phyloP scores from a whole-genome alignment of 2,329 filamentous ascomycete species.

The Ciborinia camelliae region DNA sequence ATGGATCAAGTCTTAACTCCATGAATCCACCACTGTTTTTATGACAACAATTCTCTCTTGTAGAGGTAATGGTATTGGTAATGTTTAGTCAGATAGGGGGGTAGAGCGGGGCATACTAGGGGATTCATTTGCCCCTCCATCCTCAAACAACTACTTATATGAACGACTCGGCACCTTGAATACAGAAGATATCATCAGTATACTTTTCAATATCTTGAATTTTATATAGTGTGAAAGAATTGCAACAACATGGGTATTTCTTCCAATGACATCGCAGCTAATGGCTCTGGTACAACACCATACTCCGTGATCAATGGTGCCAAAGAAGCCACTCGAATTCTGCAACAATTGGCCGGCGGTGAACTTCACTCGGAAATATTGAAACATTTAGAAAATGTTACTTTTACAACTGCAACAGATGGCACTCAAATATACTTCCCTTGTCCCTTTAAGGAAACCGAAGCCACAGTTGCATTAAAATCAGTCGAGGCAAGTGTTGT shows the following conservation, averaged over 20 bases:
- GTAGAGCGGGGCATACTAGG: not conserved
- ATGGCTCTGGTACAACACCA: not conserved
- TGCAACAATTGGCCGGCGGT: constrained; percentile 23
- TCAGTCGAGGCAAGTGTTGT: constrained; percentile 49
- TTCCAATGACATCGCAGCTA: not conserved
- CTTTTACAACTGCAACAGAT: constrained; percentile 30
- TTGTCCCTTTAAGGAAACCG: constrained; percentile 48
- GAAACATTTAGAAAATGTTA: constrained; percentile 29
- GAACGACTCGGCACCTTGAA: not conserved
- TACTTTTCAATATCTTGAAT: not conserved
- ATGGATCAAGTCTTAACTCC: not conserved
- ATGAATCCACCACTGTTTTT: not conserved
- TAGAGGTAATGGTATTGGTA: not conserved
- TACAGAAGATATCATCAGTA: not conserved
- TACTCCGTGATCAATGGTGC: constrained; percentile 33
- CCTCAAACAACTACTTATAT: not conserved
- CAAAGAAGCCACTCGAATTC: constrained; percentile 27
- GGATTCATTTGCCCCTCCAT: not conserved
- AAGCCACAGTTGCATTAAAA: constrained; percentile 45
- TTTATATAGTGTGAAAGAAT: not conserved
- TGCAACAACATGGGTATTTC: constrained; percentile 1
- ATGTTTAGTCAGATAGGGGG: not conserved
- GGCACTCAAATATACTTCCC: constrained; percentile 42
- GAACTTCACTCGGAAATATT: constrained; percentile 29
- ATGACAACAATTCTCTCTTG: not conserved